Evolutionary conservation across 1,284 basidiomycete species (phyloP).

Genomic region (Irpex rosettiformis): DNA sequence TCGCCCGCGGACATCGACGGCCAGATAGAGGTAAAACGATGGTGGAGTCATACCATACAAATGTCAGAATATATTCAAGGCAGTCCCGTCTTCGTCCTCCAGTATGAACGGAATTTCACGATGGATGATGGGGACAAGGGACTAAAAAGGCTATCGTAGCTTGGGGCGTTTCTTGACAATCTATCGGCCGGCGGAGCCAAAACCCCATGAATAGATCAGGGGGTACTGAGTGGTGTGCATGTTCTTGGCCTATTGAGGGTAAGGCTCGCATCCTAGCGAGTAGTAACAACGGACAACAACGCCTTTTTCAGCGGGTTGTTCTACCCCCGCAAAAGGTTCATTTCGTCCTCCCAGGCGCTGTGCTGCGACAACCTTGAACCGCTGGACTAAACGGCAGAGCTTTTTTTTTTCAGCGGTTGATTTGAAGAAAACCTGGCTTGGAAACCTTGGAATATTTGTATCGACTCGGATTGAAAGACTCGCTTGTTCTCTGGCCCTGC

Average conservation of each 20-base stretch:
- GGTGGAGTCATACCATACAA: too few relatives aligned
- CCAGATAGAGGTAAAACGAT: too few relatives aligned
- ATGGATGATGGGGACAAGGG: background rate
- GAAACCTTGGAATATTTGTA: too few relatives aligned
- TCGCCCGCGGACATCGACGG: background rate
- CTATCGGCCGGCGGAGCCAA: background rate
- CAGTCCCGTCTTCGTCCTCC: too few relatives aligned
- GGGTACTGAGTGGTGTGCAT: background rate
- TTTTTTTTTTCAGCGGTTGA: background rate
- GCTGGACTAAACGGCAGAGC: background rate
- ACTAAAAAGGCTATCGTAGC: background rate
- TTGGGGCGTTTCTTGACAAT: background rate
- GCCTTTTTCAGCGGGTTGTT: too few relatives aligned
- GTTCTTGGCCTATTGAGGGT: background rate
- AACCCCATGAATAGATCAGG: too few relatives aligned
- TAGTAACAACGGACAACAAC: background rate
- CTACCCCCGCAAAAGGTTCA: background rate
- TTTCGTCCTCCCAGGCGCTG: background rate
- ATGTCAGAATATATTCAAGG: too few relatives aligned
- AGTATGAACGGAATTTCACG: background rate
- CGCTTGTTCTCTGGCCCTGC: too few relatives aligned
- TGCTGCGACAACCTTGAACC: background rate
- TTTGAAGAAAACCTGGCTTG: background rate
- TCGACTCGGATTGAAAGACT: too few relatives aligned
- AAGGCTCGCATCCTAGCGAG: background rate